phyloP scores from a whole-genome alignment of 106 monocot species.

The Cymbidium sinense region DNA sequence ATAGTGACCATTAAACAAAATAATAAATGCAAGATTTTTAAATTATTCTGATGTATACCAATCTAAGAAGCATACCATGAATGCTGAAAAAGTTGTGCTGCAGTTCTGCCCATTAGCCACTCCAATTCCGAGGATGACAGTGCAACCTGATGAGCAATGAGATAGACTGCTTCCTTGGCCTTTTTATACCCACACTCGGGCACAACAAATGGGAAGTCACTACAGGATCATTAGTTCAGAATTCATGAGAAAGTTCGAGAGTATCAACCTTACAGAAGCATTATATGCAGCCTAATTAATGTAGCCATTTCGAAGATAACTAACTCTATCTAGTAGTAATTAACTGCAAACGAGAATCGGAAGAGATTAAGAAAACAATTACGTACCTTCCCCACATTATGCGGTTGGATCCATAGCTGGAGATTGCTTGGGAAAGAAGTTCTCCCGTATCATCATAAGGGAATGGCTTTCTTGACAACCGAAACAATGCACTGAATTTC shows the following conservation, averaged over 20 bases:
- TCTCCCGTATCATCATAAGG: conserved; percentile 54
- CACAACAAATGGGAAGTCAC: conserved; percentile 85
- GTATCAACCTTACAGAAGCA: not conserved
- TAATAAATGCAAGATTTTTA: too few species aligned
- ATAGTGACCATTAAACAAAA: too few species aligned
- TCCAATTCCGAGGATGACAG: conserved; percentile 45
- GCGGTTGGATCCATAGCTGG: conserved; percentile 57
- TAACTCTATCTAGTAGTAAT: not conserved
- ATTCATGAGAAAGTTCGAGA: not conserved
- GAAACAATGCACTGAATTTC: conserved; percentile 89
- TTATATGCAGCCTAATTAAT: not conserved
- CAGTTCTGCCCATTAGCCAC: conserved; percentile 77
- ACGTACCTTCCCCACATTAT: conserved; percentile 86
- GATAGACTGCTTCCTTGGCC: conserved; percentile 48
- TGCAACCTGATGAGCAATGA: conserved; percentile 33
- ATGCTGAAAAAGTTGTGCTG: conserved; percentile 29
- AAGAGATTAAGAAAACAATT: not conserved
- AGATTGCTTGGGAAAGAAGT: conserved; percentile 52
- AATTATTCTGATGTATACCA: too few species aligned
- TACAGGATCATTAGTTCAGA: conserved; percentile 17
- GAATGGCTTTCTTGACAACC: conserved; percentile 56
- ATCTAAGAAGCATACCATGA: conserved; percentile 13
- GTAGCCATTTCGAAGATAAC: not conserved
- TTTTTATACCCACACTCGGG: conserved; percentile 73
- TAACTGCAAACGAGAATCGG: too few species aligned